phyloP scores from a whole-genome alignment of 768 basidiomycete species.

The Podaxis carcinomalis region DNA sequence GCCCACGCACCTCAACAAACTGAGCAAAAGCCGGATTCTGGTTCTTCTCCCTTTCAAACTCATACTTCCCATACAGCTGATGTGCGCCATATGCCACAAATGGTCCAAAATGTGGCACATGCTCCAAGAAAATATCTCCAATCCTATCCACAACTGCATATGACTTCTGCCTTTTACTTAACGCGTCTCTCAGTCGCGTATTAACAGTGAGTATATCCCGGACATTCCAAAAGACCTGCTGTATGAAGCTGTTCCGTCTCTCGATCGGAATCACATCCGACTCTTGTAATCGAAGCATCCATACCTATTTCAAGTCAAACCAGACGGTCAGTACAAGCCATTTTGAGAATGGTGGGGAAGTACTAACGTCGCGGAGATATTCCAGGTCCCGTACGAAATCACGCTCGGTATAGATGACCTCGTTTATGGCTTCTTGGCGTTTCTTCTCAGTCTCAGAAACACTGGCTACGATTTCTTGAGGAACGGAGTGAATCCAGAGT shows the following conservation, averaged over 20 bases:
- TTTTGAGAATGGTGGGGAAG: neutral
- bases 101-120: slow-evolving; percentile 83
- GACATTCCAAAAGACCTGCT: slow-evolving; percentile 98
- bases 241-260: slow-evolving; percentile 79
- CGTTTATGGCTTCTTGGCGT: slow-evolving; percentile 97
- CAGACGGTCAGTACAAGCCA: neutral
- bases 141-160: slow-evolving; percentile 91
- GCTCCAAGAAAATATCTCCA: slow-evolving; percentile 86
- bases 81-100: slow-evolving; percentile 96
- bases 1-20: slow-evolving; percentile 82
- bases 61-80: slow-evolving; percentile 96
- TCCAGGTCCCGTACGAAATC: slow-evolving; percentile 99
- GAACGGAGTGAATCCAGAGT: slow-evolving; percentile 95
- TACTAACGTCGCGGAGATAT: slow-evolving; percentile 89
- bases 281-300: slow-evolving; percentile 84
- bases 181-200: slow-evolving; percentile 83
- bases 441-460: slow-evolving; percentile 93
- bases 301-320: slow-evolving; percentile 45
- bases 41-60: slow-evolving; percentile 98
- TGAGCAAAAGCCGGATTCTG: slow-evolving; percentile 88
- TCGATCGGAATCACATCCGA: slow-evolving; percentile 70
- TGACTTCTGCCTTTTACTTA: slow-evolving; percentile 93
- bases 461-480: slow-evolving; percentile 88
- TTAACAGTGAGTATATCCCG: slow-evolving; percentile 92
- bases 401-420: slow-evolving; percentile 90